Percentiles rank a stretch among this genome's conserved stretches.
These are phyloP conservation scores for Annona squamosa DNA, from an alignment of 164 flowering plant species.

Conservation along the genomic window DNA sequence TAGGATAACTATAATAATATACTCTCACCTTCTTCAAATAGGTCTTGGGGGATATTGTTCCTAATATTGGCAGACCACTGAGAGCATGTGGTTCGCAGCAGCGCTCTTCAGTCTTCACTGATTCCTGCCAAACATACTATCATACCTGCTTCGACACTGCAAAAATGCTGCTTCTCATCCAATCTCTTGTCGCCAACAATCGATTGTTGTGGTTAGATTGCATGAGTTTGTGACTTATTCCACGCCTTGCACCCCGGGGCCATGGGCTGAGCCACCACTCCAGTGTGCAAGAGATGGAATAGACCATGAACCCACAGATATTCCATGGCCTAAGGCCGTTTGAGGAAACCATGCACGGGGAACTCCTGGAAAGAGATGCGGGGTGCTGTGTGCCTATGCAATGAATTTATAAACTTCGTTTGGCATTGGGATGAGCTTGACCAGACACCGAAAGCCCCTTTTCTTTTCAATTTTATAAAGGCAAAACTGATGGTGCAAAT, in stretches of 20 bases:
- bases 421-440: not conserved
- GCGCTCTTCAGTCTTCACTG: too few species aligned
- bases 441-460: not conserved
- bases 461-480: not conserved
- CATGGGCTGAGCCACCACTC: not conserved
- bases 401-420: not conserved
- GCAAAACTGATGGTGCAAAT: not conserved
- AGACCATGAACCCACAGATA: not conserved
- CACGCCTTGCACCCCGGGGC: conserved; percentile 4
- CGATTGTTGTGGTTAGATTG: not conserved
- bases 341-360: too few species aligned
- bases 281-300: conserved; percentile 9
- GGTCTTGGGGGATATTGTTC: too few species aligned
- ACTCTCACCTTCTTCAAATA: too few species aligned
- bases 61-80: too few species aligned
- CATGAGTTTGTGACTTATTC: conserved; percentile 5
- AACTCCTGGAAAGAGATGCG: not conserved
- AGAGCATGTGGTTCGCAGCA: too few species aligned
- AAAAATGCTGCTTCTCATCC: too few species aligned
- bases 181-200: too few species aligned
- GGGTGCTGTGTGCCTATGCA: not conserved
- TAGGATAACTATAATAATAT: too few species aligned
- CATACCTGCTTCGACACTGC: too few species aligned
- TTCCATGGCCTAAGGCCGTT: too few species aligned
- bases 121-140: too few species aligned